Conservation (phyloP, 2,329 filamentous ascomycete genomes). For the Leptographium galeiforme region DNA sequence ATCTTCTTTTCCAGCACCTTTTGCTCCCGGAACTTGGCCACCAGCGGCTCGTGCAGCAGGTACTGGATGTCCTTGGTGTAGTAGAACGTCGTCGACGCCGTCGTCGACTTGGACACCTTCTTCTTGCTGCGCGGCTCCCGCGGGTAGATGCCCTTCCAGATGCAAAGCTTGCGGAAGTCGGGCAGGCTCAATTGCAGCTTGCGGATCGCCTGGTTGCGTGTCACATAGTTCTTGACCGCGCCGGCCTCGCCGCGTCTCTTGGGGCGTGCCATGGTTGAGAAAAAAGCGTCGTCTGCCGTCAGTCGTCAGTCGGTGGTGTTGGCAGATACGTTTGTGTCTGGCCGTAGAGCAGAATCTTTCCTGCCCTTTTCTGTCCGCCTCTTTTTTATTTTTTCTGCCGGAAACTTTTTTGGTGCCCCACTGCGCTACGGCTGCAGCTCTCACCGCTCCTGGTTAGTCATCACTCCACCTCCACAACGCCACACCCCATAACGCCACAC, state of each 20-base stretch:
- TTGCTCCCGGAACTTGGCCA: slow-evolving; percentile 92
- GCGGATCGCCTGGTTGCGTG: slow-evolving; percentile 88
- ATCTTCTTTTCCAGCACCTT: slow-evolving; percentile 98
- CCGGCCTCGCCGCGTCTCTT: slow-evolving; percentile 91
- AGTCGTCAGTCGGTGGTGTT: too few species aligned
- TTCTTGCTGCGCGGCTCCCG: slow-evolving; percentile 94
- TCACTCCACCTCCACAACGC: too few species aligned
- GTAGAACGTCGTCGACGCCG: slow-evolving; percentile 83
- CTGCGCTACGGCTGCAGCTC: neutral
- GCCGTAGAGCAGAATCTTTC: neutral
- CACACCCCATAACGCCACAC: neutral
- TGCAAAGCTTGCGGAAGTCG: slow-evolving; percentile 95
- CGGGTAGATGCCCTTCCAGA: slow-evolving; percentile 99
- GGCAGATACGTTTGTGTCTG: too few species aligned
- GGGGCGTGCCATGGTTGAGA: slow-evolving; percentile 49
- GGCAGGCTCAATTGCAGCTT: slow-evolving; percentile 95
- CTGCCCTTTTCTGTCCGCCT: neutral
- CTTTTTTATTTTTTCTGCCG: slow-evolving; percentile 2
- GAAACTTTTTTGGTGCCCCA: slow-evolving; percentile 1
- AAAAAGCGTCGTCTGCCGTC: too few species aligned
- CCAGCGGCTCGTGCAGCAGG: slow-evolving; percentile 86
- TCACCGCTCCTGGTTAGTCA: neutral
- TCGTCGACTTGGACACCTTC: slow-evolving; percentile 86
- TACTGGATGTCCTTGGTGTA: slow-evolving; percentile 95
- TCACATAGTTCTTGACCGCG: slow-evolving; percentile 96